Percentiles rank a stretch among this genome's conserved stretches.
Conservation (phyloP, 495 filamentous ascomycete species). For the Tetracladium setigerum region DNA sequence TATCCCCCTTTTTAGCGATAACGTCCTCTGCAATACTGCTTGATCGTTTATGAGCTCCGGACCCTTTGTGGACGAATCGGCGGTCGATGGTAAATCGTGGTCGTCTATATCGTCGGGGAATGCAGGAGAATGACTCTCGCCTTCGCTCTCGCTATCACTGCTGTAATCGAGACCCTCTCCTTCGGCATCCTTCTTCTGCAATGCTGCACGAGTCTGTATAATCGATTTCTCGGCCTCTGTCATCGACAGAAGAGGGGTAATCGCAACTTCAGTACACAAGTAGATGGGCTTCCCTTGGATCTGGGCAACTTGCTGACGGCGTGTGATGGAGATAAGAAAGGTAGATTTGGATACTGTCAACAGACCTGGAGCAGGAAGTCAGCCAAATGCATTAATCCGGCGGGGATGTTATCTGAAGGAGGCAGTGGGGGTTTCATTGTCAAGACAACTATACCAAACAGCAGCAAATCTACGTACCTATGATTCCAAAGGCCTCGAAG, state of each 20-base stretch:
- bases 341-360: constrained; percentile 62
- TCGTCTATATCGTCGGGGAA: constrained; percentile 25
- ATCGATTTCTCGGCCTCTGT: constrained; percentile 66
- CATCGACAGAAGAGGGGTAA: constrained; percentile 77
- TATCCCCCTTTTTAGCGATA: constrained; percentile 70
- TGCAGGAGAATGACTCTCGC: constrained; percentile 6
- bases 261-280: constrained; percentile 72
- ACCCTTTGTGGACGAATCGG: not conserved
- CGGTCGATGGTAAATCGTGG: constrained; percentile 6
- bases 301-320: constrained; percentile 80
- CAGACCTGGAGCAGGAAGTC: constrained; percentile 44
- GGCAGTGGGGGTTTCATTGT: not conserved
- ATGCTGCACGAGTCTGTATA: constrained; percentile 47
- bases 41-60: constrained; percentile 12
- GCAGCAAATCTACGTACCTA: constrained; percentile 51
- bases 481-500: constrained; percentile 76
- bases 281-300: constrained; percentile 78
- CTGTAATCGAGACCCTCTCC: constrained; percentile 21
- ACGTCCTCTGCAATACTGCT: constrained; percentile 63
- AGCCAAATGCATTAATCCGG: not conserved
- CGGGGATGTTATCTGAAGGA: not conserved
- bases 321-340: constrained; percentile 77
- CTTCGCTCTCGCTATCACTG: constrained; percentile 28
- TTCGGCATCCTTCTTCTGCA: constrained; percentile 26
- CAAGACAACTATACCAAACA: too few species aligned